phyloP scores from a whole-genome alignment of 164 flowering plant genomes.

The Annona cherimola region DNA sequence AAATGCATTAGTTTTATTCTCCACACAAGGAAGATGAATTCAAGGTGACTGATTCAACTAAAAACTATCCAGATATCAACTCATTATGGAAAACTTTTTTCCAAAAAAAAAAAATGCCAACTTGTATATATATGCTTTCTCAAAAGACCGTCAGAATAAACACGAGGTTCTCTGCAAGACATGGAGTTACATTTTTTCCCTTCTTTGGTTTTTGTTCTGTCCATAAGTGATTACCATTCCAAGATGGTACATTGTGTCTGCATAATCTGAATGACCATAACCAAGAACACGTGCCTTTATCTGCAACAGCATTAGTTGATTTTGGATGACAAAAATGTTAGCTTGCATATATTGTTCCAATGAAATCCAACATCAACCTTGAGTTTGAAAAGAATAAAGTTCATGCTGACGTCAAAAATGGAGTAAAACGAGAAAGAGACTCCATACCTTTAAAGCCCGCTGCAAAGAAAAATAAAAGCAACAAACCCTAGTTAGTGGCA shows the following conservation, averaged over 20 bases:
- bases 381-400: neutral
- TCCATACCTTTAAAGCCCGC: constrained; percentile 80
- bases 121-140: neutral
- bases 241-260: constrained; percentile 93
- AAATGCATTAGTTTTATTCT: neutral
- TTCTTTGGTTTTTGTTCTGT: neutral
- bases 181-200: too few relatives aligned
- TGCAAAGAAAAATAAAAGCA: constrained; percentile 26
- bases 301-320: constrained; percentile 30
- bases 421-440: neutral
- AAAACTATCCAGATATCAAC: neutral
- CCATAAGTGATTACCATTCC: constrained; percentile 48
- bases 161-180: too few relatives aligned
- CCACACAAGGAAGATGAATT: neutral
- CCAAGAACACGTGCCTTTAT: constrained; percentile 84
- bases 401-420: neutral
- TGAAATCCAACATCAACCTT: neutral
- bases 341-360: neutral
- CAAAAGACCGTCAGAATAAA: too few relatives aligned
- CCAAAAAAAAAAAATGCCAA: neutral
- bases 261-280: constrained; percentile 61
- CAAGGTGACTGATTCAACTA: neutral
- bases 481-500: constrained; percentile 12
- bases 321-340: constrained; percentile 7
- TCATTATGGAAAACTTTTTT: neutral